Percentiles rank a stretch among this genome's conserved stretches.
phyloP scores from a whole-genome alignment of 2,329 filamentous ascomycete genomes.

The Penicillium sp. region DNA sequence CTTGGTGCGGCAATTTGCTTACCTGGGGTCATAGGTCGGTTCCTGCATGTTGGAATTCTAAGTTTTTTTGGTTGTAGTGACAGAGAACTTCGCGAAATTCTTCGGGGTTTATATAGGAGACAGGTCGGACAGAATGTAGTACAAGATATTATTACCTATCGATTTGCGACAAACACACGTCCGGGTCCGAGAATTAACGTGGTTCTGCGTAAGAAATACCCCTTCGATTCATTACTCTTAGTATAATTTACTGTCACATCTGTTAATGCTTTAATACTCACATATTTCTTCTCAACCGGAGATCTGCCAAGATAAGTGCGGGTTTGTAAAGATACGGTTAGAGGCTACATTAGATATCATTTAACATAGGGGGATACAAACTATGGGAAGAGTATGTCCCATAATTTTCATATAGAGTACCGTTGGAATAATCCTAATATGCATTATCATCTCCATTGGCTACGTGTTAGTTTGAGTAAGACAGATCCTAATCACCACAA shows the following conservation, averaged over 20 bases:
- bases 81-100: neutral
- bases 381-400: no score
- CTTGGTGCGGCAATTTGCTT: neutral
- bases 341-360: no score
- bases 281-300: no score
- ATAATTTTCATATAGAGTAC: no score
- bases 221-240: neutral
- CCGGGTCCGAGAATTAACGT: neutral
- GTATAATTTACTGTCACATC: neutral
- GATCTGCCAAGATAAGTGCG: no score
- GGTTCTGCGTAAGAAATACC: neutral
- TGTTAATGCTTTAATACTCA: no score
- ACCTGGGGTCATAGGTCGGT: conserved; percentile 19
- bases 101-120: neutral
- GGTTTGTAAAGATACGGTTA: no score
- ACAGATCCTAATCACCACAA: no score
- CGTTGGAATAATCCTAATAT: no score
- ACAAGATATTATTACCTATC: neutral
- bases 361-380: no score
- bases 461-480: no score
- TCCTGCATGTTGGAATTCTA: conserved; percentile 13
- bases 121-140: neutral
- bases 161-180: neutral
- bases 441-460: no score
- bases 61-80: neutral